Conservation (phyloP, 371 early-diverging fungal genomes). For the Fennellomyces sp. region DNA sequence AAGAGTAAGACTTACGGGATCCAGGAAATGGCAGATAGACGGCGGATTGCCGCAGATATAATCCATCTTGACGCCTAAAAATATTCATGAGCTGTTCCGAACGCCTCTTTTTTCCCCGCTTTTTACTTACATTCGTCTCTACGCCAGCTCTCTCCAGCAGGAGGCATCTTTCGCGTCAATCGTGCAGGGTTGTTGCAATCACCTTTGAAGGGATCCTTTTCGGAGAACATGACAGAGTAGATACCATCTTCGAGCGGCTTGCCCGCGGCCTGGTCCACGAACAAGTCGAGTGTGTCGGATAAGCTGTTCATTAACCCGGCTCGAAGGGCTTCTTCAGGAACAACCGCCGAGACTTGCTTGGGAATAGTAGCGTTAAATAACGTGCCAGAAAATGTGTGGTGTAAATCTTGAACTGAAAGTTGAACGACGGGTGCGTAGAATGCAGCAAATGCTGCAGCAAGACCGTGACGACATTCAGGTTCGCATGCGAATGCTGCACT, state of each 20-base stretch:
- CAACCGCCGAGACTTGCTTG: slow-evolving; percentile 22
- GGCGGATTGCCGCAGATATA: slow-evolving; percentile 74
- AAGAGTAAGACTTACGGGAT: slow-evolving; percentile 16
- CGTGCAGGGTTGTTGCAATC: slow-evolving; percentile 64
- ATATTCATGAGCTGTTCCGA: background rate
- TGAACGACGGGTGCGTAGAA: slow-evolving; percentile 44
- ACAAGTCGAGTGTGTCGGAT: slow-evolving; percentile 5
- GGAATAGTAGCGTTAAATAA: slow-evolving; percentile 30
- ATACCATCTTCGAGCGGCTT: slow-evolving; percentile 41
- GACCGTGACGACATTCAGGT: slow-evolving; percentile 56
- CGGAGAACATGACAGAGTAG: slow-evolving; percentile 56
- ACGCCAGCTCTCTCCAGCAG: slow-evolving; percentile 57
- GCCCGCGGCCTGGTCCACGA: slow-evolving; percentile 26
- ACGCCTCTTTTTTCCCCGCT: no score
- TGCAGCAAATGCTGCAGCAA: slow-evolving; percentile 56
- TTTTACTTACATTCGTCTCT: slow-evolving; percentile 54
- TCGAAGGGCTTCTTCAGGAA: slow-evolving; percentile 34
- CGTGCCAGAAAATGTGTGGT: slow-evolving; percentile 28
- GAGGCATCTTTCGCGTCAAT: slow-evolving; percentile 55
- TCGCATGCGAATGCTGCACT: slow-evolving; percentile 51
- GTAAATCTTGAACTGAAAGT: slow-evolving; percentile 27
- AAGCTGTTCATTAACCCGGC: slow-evolving; percentile 26
- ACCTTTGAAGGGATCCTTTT: slow-evolving; percentile 64
- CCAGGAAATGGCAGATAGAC: slow-evolving; percentile 64
- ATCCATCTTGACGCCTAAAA: slow-evolving; percentile 54